A percentile compares a stretch with the other conserved stretches of the same genome.
Conservation (phyloP, 75 land plant species). For the Azolla pinnata region DNA sequence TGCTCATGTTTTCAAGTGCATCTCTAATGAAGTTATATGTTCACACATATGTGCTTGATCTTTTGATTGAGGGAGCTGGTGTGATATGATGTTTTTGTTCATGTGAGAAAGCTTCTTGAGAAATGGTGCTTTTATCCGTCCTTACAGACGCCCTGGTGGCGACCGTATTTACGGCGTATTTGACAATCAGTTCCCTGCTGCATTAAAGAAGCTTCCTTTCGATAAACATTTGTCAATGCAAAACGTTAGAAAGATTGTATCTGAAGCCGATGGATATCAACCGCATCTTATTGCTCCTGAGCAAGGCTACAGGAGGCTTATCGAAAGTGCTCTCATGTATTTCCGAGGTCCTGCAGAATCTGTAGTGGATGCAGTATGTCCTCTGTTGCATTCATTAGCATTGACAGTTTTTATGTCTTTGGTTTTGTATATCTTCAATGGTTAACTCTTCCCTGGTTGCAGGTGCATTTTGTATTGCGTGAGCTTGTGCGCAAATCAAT, state of each 20-base stretch:
- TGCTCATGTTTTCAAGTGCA: too few relatives aligned
- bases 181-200: constrained; percentile 75
- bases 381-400: not conserved
- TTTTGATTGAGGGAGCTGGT: too few relatives aligned
- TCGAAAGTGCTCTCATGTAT: constrained; percentile 48
- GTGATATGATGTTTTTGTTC: too few relatives aligned
- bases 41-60: too few relatives aligned
- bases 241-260: constrained; percentile 61
- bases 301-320: constrained; percentile 76
- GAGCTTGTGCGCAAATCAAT: constrained; percentile 73
- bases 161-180: constrained; percentile 74
- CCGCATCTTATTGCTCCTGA: constrained; percentile 92
- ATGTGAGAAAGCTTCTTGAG: not conserved
- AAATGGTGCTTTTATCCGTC: not conserved
- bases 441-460: constrained; percentile 20
- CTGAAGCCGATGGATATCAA: constrained; percentile 93
- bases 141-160: constrained; percentile 72
- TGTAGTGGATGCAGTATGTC: constrained; percentile 76
- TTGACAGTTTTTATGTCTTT: not conserved
- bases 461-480: constrained; percentile 65
- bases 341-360: constrained; percentile 85
- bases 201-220: constrained; percentile 67
- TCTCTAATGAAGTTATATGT: too few relatives aligned
- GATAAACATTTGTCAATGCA: constrained; percentile 69
- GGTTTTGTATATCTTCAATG: not conserved